These are phyloP conservation scores for Trichosanthes cucumerina DNA, from an alignment of 306 rosid genomes.

Conservation along the genomic window DNA sequence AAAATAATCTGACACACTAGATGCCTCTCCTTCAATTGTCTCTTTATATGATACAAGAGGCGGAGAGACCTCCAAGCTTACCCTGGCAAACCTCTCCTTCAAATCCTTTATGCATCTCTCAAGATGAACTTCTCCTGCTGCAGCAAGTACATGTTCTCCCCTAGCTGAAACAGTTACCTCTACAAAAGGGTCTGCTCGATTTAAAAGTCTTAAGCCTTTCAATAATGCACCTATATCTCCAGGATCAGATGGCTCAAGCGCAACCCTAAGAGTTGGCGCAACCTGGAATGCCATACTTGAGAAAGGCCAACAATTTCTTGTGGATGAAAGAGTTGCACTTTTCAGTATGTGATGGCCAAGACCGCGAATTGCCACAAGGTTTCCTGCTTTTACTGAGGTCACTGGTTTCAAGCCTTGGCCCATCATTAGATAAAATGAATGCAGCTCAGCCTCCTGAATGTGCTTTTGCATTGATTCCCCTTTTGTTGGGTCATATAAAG, in stretches of 20 bases:
- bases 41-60: conserved; percentile 85
- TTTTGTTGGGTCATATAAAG: conserved; percentile 70
- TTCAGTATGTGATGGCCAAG: conserved; percentile 81
- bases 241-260: conserved; percentile 85
- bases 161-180: conserved; percentile 72
- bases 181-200: conserved; percentile 85
- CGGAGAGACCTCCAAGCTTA: conserved; percentile 63
- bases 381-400: conserved; percentile 58
- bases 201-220: conserved; percentile 75
- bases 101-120: conserved; percentile 88
- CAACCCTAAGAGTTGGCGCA: conserved; percentile 73
- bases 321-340: conserved; percentile 82
- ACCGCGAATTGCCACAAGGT: conserved; percentile 86
- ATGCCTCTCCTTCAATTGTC: conserved; percentile 63
- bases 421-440: conserved; percentile 79
- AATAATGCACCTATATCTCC: conserved; percentile 56
- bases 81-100: conserved; percentile 83
- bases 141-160: conserved; percentile 81
- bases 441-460: conserved; percentile 68
- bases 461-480: conserved; percentile 71
- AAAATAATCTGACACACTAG: conserved; percentile 41
- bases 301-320: conserved; percentile 83
- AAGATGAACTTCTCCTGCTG: conserved; percentile 92
- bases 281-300: conserved; percentile 83
- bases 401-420: conserved; percentile 82